Base-by-base conservation (phyloP, 1,284 basidiomycete genomes). In the Takashimella tepidaria region DNA sequence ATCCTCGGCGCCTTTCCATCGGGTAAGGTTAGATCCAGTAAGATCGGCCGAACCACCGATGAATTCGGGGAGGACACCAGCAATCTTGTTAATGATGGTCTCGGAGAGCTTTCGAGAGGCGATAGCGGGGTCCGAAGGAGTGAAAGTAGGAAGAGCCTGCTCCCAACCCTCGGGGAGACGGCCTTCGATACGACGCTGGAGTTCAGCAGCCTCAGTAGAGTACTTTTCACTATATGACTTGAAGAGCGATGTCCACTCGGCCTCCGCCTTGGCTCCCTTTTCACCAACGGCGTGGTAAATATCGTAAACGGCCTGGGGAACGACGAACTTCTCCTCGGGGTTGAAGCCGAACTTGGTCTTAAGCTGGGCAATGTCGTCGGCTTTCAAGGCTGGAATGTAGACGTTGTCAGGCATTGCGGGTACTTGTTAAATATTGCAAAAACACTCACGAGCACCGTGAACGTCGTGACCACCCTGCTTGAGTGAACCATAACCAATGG, bases 81-180 rank as follows among this genome's bases (percentile, higher is more conserved):
- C 82, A 61, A 96, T 79, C 53, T 86, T 83, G 61, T 84, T 86
- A 69, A 97, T 80, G 55, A 87, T 87, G 60, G 89, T 88, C 78
- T 96, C 93, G 40, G 92, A 95, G 51, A 92, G 83, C 80, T 96
- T 96, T 69, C 92, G 86, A 57, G 89, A 89, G 13, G 91, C 93
- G 69, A 89, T 85, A 41, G 92, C 90, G 49, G 87, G 77, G 68
- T 96, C 91, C 10, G 79, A 75, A 56, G 87, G 80, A 73, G 83
- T 88, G 77, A 80, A 81, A 50, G 86, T 81, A 27, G 93, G 92
- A 37, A 97, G 82, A 13, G 74, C 77, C 77, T 86, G 83, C 79
- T 96, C 89, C 93, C 92, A 96, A 57, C 83, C 84, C 19, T 84
- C 79, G 19, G 91, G 88, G 24, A 97, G 85, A 71, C 86, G 82